Base-by-base conservation (phyloP, 768 basidiomycete genomes). In the Boletus eberwhitei region DNA sequence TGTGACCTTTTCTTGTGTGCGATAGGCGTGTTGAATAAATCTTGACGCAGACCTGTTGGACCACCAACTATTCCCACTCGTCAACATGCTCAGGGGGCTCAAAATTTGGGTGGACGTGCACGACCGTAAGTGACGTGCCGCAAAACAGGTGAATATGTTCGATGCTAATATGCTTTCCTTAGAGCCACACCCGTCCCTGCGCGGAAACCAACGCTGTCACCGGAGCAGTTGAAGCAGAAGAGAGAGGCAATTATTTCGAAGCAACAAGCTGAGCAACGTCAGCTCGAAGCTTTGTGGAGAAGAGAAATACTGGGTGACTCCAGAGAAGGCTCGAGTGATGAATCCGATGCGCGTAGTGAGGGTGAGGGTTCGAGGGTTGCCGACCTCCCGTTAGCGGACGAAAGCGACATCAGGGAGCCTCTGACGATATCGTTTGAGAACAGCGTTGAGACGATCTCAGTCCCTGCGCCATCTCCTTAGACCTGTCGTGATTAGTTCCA, bases 201-300 rank as follows among this genome's bases (percentile, higher is more conserved):
- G 31, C 46, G 8, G 17, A 47, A 37, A 42, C 54, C 52, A 29
- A 8, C 8, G 17, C 24, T 51, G 14, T 53, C 55, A 19, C 53
- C 51, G 1, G 53, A 48, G 19, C 17, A 57, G 8, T 1, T 60
- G 41, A 57, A 37, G 40, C 41, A 17, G 34, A 63, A 17, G n/a
- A 54, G 55, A 41, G 37, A 50, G 12, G 54, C 40, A 4, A 63
- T 60, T 1, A 8, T 66, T 19, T 36, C 50, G 1, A 64, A 29
- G 32, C 64, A 60, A 39, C 45, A 51, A 50, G 52, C 47, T 0
- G 64, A 64, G 41, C 49, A 57, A 32, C 55, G 39, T 6, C 14
- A 63, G 34, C 47, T 66, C 19, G 48, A 45, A 16, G 44, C 37
- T 22, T 24, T 46, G 14, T 43, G 16, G 32, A 17, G 12, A 44